Base-by-base conservation (phyloP, 805 yeast species). In the Lipomyces sp. region DNA sequence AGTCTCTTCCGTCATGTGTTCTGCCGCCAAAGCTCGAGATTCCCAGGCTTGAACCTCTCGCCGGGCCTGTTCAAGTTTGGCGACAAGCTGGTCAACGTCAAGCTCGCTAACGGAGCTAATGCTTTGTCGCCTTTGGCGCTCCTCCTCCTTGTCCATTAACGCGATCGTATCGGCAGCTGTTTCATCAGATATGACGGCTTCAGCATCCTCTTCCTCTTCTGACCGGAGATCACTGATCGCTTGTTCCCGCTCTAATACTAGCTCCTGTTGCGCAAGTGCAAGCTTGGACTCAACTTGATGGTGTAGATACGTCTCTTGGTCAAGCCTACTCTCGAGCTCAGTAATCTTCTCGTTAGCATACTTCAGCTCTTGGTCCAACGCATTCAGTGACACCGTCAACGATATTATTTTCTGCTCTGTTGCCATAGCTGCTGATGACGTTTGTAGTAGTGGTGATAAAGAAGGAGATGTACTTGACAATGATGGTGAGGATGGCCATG, bases 141-240 rank as follows among this genome's bases (percentile, higher is more conserved):
- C 61, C 42, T 60, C 53, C 39, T 63, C 67, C 50, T 63, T 62
- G 15, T 66, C 70, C 55, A 68, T 61, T 57, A 68, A 48, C 54
- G 64, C 70, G 55, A 66, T 59, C 18, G 67, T 53, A 56, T 68
- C 71, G n/a, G 69, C 69, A 6, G 67, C 67, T 24, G 66, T 60
- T 24, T 30, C 62, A 39, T 56, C 62, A 30, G 50, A 64, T 24
- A 18, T 64, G n/a, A n/a, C 42, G 18, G 39, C 24, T 24, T 51
- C 59, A 35, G 50, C 66, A n/a, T 30, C 61, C n/a, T 62, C 67
- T 18, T 63, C 60, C 13, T 56, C 63, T 34, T 59, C 64, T 3
- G 62, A 61, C 37, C 59, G 39, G 18, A 67, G 45, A 13, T 67
- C 70, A 18, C 63, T 56, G 51, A 63, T 63, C 32, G 69, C 69